phyloP scores from a whole-genome alignment of 805 yeast species.

The Wickerhamomyces tratensis region DNA sequence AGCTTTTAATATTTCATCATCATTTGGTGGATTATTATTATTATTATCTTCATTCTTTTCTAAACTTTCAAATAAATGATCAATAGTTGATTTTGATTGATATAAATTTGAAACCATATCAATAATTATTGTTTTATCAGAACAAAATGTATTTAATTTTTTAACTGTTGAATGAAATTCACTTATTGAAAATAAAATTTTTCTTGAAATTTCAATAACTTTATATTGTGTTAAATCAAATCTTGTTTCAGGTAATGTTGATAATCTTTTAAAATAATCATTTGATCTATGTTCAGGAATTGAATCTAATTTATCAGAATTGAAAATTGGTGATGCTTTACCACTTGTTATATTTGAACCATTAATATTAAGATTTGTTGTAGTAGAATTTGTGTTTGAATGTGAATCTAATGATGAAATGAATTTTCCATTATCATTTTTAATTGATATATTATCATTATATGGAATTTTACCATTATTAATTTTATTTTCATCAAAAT shows the following conservation, averaged over 20 bases:
- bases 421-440: no score
- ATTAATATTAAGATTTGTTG: no score
- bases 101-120: conserved; percentile 43
- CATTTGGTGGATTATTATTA: conserved; percentile 14
- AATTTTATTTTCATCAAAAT: no score
- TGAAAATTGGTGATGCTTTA: conserved; percentile 5
- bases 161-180: conserved; percentile 55
- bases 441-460: not conserved
- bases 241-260: conserved; percentile 48
- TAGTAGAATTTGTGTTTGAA: no score
- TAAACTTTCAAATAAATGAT: conserved; percentile 44
- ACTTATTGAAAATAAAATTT: conserved; percentile 50
- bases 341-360: not conserved
- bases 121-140: conserved; percentile 42
- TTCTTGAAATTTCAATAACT: conserved; percentile 42
- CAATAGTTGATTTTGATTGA: conserved; percentile 44
- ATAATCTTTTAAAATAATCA: conserved; percentile 56
- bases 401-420: no score
- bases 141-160: conserved; percentile 47
- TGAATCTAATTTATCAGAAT: conserved; percentile 5
- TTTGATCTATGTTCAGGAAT: conserved; percentile 39
- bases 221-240: conserved; percentile 9
- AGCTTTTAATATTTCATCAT: conserved; percentile 27
- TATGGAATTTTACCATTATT: not conserved
- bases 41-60: conserved; percentile 39